Evolutionary conservation across 352 stramenopile species (phyloP).

Genomic region (Halophytophthora batemanensis): DNA sequence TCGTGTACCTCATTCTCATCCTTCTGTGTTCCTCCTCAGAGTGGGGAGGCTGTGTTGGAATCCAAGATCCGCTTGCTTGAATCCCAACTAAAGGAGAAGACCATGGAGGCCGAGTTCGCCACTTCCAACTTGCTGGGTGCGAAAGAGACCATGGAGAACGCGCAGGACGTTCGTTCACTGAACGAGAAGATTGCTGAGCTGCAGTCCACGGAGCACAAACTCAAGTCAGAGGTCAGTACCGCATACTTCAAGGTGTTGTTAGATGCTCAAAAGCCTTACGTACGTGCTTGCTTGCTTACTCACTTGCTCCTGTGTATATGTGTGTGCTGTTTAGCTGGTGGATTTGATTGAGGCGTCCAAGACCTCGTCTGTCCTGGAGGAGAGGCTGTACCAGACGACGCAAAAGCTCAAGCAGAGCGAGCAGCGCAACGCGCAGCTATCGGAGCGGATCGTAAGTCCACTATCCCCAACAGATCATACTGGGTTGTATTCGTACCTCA

Average conservation of each 20-base stretch:
- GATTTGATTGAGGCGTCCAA: conserved; percentile 67
- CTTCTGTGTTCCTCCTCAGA: conserved; percentile 30
- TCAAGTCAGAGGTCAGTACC: conserved; percentile 64
- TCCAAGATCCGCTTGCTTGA: conserved; percentile 67
- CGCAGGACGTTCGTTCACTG: conserved; percentile 44
- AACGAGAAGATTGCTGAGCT: conserved; percentile 63
- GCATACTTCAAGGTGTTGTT: neutral
- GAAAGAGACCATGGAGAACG: conserved; percentile 42
- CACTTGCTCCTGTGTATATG: neutral
- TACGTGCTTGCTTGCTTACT: too few species aligned
- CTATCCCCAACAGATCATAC: neutral
- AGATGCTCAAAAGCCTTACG: neutral
- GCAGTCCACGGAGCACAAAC: conserved; percentile 53
- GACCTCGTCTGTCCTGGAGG: conserved; percentile 52
- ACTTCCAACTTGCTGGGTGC: conserved; percentile 44
- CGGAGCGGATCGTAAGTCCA: conserved; percentile 51
- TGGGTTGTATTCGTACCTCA: neutral
- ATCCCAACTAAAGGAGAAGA: conserved; percentile 63
- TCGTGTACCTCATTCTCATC: conserved; percentile 16
- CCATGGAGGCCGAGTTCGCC: conserved; percentile 39
- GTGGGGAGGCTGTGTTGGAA: conserved; percentile 56
- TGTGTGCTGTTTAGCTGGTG: conserved; percentile 35
- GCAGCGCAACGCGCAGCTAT: conserved; percentile 36
- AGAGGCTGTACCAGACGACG: conserved; percentile 52
- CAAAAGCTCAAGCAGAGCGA: conserved; percentile 58